Conservation (phyloP, 2,329 filamentous ascomycete species). For the Phymatotrichopsis omnivora region DNA sequence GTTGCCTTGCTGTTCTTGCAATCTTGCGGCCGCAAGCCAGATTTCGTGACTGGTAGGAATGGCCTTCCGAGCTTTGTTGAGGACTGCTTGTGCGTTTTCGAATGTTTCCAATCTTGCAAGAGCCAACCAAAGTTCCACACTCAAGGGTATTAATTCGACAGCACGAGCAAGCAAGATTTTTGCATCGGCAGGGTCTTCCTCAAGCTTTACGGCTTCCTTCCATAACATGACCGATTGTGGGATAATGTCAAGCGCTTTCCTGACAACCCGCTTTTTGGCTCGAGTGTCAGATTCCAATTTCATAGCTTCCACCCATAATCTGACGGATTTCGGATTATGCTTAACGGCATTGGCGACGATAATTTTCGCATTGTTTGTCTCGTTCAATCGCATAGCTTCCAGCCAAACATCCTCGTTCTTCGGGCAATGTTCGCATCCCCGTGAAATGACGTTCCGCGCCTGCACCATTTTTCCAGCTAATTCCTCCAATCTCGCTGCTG, state of each 20-base stretch:
- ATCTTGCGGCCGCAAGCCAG: slow-evolving; percentile 85
- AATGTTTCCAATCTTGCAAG: slow-evolving; percentile 80
- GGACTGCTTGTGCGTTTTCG: slow-evolving; percentile 84
- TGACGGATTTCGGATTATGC: slow-evolving; percentile 76
- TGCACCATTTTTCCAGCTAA: slow-evolving; percentile 84
- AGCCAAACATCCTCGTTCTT: slow-evolving; percentile 94
- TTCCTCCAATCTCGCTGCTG: slow-evolving; percentile 83
- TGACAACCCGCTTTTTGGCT: slow-evolving; percentile 84
- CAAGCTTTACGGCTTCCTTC: slow-evolving; percentile 94
- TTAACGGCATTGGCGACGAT: slow-evolving; percentile 91
- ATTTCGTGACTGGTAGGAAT: slow-evolving; percentile 89
- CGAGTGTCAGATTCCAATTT: slow-evolving; percentile 71
- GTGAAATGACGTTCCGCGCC: slow-evolving; percentile 75
- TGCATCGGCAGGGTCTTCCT: slow-evolving; percentile 82
- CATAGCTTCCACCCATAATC: slow-evolving; percentile 92
- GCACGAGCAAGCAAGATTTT: slow-evolving; percentile 84
- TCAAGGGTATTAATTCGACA: slow-evolving; percentile 86
- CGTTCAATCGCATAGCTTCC: slow-evolving; percentile 88
- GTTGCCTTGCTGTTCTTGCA: slow-evolving; percentile 83
- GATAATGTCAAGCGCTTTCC: slow-evolving; percentile 83
- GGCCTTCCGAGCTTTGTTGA: slow-evolving; percentile 90
- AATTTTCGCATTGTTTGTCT: slow-evolving; percentile 85
- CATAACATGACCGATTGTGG: slow-evolving; percentile 93
- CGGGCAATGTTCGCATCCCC: slow-evolving; percentile 81
- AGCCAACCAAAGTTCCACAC: slow-evolving; percentile 90